Evolutionary conservation across 2,329 filamentous ascomycete species (phyloP), one percentile per base, ranked within the genome.

Genomic region (Dothideomycetes sp.): DNA sequence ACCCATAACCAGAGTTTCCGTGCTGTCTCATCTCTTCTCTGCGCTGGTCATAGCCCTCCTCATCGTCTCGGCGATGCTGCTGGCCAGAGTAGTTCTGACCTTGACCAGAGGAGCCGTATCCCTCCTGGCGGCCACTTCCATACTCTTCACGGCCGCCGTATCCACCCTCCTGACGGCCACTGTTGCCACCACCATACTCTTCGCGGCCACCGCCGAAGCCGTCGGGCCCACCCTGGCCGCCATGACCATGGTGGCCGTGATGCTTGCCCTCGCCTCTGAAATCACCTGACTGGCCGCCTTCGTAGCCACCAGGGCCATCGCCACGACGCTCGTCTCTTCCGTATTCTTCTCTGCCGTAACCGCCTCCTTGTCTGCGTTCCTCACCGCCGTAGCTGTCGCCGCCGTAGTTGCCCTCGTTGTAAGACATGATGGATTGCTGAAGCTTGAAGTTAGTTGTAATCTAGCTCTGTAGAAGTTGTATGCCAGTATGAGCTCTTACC

Each of bases 381-480:
- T 42, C 24, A 31, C 40, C 41, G 27, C 40, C 34, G 18, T 41
- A 37, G 15, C 48, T 51, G 44, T 36, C 41, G 32, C 45, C 42
- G 18, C 43, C 47, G 40, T 45, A 44, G 45, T 52, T 47, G 17
- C 46, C 49, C 40, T 58, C 51, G 50, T 53, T 50, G 47, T 55
- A 57, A 37, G 55, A 56, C 55, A 58, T 58, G 41, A 27, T 52
- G 22, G 22, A 17, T 7, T 17, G 18, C n/a, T 34, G 10, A 12
- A 9, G 15, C 16, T n/a, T 11, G 31, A 16, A n/a, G 15, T 34
- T 34, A 17, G 31, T 18, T 14, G 16, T 34, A 34, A n/a, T n/a
- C n/a, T n/a, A n/a, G n/a, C n/a, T n/a, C n/a, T n/a, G n/a, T n/a
- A n/a, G n/a, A n/a, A n/a, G n/a, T n/a, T n/a, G n/a, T n/a, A n/a